Evolutionary conservation across 768 basidiomycete species (phyloP).

Genomic region (Mycena belliarum): DNA sequence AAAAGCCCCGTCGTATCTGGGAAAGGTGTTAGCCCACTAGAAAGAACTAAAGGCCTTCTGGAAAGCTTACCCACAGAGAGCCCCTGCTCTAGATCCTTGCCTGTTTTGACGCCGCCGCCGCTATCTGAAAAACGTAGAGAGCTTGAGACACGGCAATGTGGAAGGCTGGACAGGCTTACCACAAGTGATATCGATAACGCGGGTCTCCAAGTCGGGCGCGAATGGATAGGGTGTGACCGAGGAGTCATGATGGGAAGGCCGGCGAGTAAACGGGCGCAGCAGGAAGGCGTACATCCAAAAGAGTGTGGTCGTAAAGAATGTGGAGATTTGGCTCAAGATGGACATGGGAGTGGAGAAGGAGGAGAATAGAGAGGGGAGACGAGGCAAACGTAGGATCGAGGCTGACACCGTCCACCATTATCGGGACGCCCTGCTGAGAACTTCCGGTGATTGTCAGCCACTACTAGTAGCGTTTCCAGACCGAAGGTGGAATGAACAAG

Average conservation of each 20-base stretch:
- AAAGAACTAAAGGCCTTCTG: too few species aligned
- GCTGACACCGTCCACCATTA: too few species aligned
- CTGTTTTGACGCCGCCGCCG: neutral
- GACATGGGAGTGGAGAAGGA: neutral
- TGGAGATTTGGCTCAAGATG: constrained; percentile 1
- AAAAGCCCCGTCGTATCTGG: too few species aligned
- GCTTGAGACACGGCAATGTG: neutral
- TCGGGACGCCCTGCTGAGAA: too few species aligned
- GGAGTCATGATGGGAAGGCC: neutral
- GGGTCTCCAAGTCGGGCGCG: constrained; percentile 8
- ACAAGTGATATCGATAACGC: constrained; percentile 1
- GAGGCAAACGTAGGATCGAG: neutral
- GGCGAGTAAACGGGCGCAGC: constrained; percentile 5
- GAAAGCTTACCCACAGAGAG: neutral
- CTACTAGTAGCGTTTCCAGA: too few species aligned
- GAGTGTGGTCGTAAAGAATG: constrained; percentile 18
- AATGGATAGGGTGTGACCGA: constrained; percentile 13
- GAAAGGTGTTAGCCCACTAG: neutral
- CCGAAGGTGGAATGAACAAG: too few species aligned
- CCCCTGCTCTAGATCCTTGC: neutral
- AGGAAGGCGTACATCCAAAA: constrained; percentile 11
- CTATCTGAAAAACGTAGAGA: neutral
- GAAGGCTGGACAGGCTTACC: neutral
- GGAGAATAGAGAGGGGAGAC: neutral
- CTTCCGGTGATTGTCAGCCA: too few species aligned